Base-by-base conservation (phyloP, 139 green algal genomes). In the Micromonas commoda region DNA sequence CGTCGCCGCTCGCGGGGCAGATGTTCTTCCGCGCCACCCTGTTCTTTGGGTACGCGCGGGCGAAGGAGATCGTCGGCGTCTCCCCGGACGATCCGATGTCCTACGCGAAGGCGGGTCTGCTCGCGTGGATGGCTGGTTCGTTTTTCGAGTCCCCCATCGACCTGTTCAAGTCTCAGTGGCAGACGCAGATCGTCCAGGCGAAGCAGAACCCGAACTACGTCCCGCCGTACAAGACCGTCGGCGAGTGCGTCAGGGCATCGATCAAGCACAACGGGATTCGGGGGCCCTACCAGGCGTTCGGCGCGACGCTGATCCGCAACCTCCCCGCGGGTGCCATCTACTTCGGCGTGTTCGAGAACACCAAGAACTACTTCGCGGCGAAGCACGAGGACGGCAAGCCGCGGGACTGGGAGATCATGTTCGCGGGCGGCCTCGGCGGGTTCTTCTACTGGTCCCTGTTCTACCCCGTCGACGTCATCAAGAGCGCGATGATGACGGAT, bases 91-190 rank as follows among this genome's bases (percentile, higher is more conserved):
- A 82, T 38, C 82, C 82, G 26, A 85, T 89, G 64, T 86, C 77
- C 1, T 80, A 51, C 4, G 68, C 33, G 69, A 75, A 91, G 76
- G 91, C 90, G 19, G 91, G 91, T 3, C 85, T 83, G 23, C 91
- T 94, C 37, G 93, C 92, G 0, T 93, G 93, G 32, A 88, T 92
- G 66, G 89, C 91, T 9, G 92, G 91, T 3, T 87, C 93, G 5
- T 97, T 97, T 78, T 89, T 84, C 0, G 93, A 97, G 82, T 87
- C 86, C 0, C 93, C 93, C 32, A 96, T 97, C 67, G 93, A 97
- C 82, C 97, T 97, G 57, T 97, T 94, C 85, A 97, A 97, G 88
- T 92, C 84, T 28, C 93, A 97, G 84, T 92, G 96, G 70, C 93
- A 97, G 81, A 88, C 93, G 5, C 93, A 97, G 82, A 93, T 96